A percentile compares a stretch with the other conserved stretches of the same genome.
These are phyloP conservation scores for Pestalotiopsis sp. DNA, from an alignment of 2,329 filamentous ascomycete species.

Conservation along the genomic window DNA sequence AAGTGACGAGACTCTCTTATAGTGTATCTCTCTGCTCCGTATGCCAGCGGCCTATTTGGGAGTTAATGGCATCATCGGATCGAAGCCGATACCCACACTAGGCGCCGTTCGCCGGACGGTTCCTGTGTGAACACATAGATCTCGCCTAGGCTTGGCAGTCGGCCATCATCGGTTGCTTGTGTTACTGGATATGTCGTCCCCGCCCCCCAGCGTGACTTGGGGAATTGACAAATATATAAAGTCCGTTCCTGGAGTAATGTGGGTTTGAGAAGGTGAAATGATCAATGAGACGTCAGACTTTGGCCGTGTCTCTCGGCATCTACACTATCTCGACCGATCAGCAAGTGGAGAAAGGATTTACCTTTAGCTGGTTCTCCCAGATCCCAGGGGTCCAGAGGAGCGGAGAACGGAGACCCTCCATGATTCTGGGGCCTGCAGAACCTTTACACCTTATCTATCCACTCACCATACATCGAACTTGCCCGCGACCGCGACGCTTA, in stretches of 20 bases:
- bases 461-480: neutral
- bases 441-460: neutral
- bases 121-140: neutral
- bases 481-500: neutral
- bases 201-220: neutral
- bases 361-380: neutral
- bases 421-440: neutral
- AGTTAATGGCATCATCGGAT: slow-evolving; percentile 3
- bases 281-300: neutral
- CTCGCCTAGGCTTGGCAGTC: neutral
- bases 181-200: neutral
- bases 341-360: neutral
- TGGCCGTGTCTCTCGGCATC: neutral
- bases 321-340: neutral
- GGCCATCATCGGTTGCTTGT: neutral
- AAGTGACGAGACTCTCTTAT: neutral
- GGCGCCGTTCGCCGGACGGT: neutral
- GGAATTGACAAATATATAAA: neutral
- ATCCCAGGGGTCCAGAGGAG: neutral
- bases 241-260: neutral
- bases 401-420: neutral
- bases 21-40: neutral
- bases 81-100: neutral
- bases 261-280: neutral
- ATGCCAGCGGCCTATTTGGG: neutral